Evolutionary conservation across 106 monocot genomes (phyloP).

Genomic region (Dendrobium officinale): DNA sequence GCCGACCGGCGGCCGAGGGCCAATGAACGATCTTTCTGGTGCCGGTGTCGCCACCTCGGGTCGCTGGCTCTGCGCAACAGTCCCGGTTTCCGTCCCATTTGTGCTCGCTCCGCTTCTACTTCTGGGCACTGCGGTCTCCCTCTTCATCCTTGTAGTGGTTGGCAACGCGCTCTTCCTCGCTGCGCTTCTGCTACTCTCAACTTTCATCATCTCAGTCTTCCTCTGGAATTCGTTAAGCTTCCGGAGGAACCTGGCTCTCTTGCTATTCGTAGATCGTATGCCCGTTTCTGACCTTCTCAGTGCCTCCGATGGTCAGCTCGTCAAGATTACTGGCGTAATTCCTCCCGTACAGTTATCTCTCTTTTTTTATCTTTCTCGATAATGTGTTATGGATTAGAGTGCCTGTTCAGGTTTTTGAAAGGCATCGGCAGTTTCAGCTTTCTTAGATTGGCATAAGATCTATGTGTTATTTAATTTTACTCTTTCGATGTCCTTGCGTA

Average conservation of each 20-base stretch:
- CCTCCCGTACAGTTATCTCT: background rate
- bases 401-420: no score
- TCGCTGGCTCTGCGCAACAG: constrained; percentile 20
- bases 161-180: constrained; percentile 55
- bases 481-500: no score
- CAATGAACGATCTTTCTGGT: constrained; percentile 45
- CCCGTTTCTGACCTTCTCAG: constrained; percentile 40
- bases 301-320: constrained; percentile 60
- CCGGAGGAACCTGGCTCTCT: constrained; percentile 18
- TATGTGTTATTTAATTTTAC: no score
- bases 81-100: constrained; percentile 34
- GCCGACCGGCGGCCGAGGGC: background rate
- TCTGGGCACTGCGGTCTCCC: constrained; percentile 39
- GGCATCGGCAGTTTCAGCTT: no score
- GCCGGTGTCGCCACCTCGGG: background rate
- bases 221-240: constrained; percentile 44
- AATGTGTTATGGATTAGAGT: no score
- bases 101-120: constrained; percentile 45
- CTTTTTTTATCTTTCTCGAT: background rate
- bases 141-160: constrained; percentile 65
- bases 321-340: constrained; percentile 80
- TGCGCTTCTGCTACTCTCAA: constrained; percentile 43
- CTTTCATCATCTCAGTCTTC: constrained; percentile 36
- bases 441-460: no score
- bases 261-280: constrained; percentile 43